Evolutionary conservation across 2,329 filamentous ascomycete genomes (phyloP), one percentile per base, ranked within the genome.

Genomic region (Stagonosporopsis cucurbitacearum): DNA sequence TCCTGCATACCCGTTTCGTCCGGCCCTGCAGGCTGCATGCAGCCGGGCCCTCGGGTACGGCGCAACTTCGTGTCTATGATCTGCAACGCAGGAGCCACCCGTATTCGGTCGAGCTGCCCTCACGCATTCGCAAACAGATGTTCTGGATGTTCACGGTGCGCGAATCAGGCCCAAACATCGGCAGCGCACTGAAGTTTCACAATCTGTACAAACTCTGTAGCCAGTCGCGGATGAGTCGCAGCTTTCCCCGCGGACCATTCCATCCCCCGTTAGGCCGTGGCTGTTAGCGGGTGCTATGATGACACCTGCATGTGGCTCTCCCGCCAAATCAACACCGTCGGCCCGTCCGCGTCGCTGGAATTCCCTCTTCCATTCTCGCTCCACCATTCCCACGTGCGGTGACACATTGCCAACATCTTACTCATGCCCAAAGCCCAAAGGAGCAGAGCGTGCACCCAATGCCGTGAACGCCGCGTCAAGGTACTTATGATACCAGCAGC

Each of bases 381-480:
- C 54, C 55, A 46, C 41, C 50, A 25, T 47, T 39, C 23, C 48
- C 54, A 52, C 49, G 54, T 49, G 49, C 33, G 45, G 44, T 50
- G 50, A 50, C 55, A 52, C 41, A 50, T 50, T 23, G 46, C 36
- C 49, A 48, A 32, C 50, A 25, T n/a, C 36, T 47, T 26, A 54
- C 46, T 54, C 55, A 58, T 54, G 50, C 65, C 70, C 6, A 69
- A 63, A 61, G 62, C 69, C 23, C 69, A 71, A 59, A 68, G 71
- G 49, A 72, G 67, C 53, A 67, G 70, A 56, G 71, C 65, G 32
- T 74, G 71, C 57, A 63, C 66, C 43, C 68, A 74, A 61, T 74
- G 70, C 57, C 65, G 70, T 25, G 60, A 70, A 17, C 70, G 71
- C n/a, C 63, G 70, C n/a, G 70, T 74, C 30, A 74, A 72, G 68